Evolutionary conservation across 2,329 filamentous ascomycete genomes (phyloP).

Genomic region (Fusarium bactridioides): DNA sequence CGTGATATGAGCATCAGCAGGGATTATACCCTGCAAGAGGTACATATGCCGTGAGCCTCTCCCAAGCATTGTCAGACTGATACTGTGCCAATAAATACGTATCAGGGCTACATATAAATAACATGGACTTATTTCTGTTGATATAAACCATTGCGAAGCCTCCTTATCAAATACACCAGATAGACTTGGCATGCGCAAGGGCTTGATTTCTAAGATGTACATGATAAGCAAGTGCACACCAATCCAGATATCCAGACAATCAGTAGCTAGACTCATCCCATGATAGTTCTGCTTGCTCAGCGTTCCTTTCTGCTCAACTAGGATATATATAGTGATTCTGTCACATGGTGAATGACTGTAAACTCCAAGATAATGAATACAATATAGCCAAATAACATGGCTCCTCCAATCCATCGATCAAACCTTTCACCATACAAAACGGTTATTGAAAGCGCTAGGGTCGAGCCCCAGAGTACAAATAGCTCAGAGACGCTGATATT

Average conservation of each 20-base stretch:
- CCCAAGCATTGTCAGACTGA: background rate
- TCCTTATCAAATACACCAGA: accelerated
- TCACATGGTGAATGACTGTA: background rate
- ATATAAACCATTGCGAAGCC: no score
- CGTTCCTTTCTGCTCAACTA: accelerated
- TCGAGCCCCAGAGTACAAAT: background rate
- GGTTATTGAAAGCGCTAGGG: accelerated
- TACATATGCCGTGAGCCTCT: no score
- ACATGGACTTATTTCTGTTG: no score
- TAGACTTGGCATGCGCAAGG: background rate
- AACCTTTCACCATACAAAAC: background rate
- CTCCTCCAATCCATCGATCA: background rate
- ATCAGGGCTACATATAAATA: no score
- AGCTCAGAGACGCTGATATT: accelerated
- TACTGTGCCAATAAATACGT: background rate
- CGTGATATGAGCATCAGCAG: background rate
- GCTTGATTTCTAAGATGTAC: accelerated
- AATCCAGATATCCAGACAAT: no score
- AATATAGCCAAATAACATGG: background rate
- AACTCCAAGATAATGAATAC: background rate
- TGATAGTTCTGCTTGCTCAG: background rate
- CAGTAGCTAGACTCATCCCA: background rate
- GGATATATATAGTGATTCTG: accelerated
- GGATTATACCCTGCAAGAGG: background rate
- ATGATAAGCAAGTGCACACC: no score